A percentile compares a stretch with the other conserved stretches of the same genome.
Evolutionary conservation across 2,329 filamentous ascomycete species (phyloP).

Genomic region (Exophiala viscosa): DNA sequence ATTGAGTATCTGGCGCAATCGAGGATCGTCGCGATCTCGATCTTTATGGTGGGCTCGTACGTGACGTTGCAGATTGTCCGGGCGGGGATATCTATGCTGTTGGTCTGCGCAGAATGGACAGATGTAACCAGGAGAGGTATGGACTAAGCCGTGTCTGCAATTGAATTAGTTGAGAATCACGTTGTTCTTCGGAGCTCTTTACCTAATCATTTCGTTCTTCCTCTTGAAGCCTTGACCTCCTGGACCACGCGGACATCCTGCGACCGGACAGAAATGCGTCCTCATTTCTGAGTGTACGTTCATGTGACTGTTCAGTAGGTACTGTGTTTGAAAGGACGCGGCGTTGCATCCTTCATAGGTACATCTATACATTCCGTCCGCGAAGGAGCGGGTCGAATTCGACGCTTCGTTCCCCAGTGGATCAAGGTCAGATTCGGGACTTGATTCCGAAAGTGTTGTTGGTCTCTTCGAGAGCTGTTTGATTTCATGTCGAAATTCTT

Average conservation of each 20-base stretch:
- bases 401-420: neutral
- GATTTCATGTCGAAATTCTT: neutral
- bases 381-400: neutral
- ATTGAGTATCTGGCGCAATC: constrained; percentile 75
- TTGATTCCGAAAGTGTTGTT: no score
- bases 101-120: constrained; percentile 94
- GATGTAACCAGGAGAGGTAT: constrained; percentile 89
- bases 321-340: constrained; percentile 61
- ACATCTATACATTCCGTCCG: constrained; percentile 47
- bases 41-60: constrained; percentile 89
- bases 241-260: constrained; percentile 55
- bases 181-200: neutral
- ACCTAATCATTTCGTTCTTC: constrained; percentile 64
- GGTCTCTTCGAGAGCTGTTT: neutral
- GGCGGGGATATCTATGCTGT: constrained; percentile 90
- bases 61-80: constrained; percentile 93
- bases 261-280: constrained; percentile 62
- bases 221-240: constrained; percentile 66
- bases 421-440: neutral
- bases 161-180: constrained; percentile 19
- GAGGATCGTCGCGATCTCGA: constrained; percentile 80
- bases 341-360: constrained; percentile 56
- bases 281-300: constrained; percentile 62
- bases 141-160: constrained; percentile 71
- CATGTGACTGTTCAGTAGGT: constrained; percentile 56